Evolutionary conservation across 495 filamentous ascomycete genomes (phyloP).

Genomic region (Haplographium delicatum): DNA sequence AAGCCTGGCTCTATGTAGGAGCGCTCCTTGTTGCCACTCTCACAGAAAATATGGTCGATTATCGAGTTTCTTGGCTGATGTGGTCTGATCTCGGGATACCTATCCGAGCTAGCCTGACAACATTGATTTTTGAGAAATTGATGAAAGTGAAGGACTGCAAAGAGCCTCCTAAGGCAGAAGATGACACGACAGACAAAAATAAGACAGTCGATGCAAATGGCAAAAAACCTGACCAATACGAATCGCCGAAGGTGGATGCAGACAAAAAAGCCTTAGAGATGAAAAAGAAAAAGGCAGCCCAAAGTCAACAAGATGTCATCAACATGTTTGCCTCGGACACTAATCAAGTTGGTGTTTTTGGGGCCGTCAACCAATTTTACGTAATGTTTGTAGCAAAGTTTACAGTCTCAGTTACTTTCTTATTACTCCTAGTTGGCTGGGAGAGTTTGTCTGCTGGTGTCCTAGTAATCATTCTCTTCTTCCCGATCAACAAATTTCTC

Average conservation of each 20-base stretch:
- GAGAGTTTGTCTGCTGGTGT: constrained; percentile 17
- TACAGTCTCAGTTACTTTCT: constrained; percentile 19
- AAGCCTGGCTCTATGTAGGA: constrained; percentile 19
- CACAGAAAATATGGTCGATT: constrained; percentile 4
- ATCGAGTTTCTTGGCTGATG: constrained; percentile 46
- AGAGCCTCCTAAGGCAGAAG: constrained; percentile 13
- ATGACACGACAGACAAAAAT: constrained; percentile 40
- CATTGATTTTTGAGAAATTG: constrained; percentile 69
- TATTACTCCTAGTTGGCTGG: constrained; percentile 21
- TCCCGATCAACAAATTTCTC: constrained; percentile 19
- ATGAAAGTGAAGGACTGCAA: constrained; percentile 60
- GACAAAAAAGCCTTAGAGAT: constrained; percentile 26
- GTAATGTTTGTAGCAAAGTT: constrained; percentile 58
- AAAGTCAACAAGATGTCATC: constrained; percentile 43
- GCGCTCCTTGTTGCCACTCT: constrained; percentile 7
- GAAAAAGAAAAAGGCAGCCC: constrained; percentile 48
- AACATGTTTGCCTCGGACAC: constrained; percentile 74
- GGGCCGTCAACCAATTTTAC: constrained; percentile 56
- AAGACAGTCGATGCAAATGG: constrained; percentile 15
- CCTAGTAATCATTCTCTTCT: constrained; percentile 2
- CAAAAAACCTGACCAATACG: constrained; percentile 5
- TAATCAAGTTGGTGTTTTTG: constrained; percentile 64
- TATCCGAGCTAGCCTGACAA: constrained; percentile 61
- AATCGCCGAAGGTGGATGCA: constrained; percentile 3
- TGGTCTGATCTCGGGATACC: constrained; percentile 57